phyloP scores from a whole-genome alignment of 805 yeast genomes.

The Hanseniaspora mollemarum region DNA sequence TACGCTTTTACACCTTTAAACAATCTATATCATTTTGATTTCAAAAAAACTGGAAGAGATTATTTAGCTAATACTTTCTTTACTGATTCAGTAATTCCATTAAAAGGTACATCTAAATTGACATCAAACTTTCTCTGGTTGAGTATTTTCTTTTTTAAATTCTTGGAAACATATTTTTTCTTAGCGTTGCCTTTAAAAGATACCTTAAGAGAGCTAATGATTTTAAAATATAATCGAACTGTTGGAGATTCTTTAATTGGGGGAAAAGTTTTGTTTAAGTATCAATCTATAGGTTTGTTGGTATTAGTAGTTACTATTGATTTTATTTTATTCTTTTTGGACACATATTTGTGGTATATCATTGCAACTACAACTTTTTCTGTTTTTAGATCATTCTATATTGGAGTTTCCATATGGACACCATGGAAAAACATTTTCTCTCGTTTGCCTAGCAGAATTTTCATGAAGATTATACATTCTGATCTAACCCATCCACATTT shows the following conservation, averaged over 20 bases:
- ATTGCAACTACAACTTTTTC: slow-evolving; percentile 57
- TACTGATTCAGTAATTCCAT: slow-evolving; percentile 39
- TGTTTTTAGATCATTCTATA: slow-evolving; percentile 46
- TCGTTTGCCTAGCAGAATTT: slow-evolving; percentile 56
- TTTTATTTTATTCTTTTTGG: slow-evolving; percentile 51
- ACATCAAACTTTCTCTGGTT: slow-evolving; percentile 53
- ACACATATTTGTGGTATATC: slow-evolving; percentile 69
- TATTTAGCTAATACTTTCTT: slow-evolving; percentile 39
- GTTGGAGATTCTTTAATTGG: slow-evolving; percentile 46
- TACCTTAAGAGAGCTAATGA: slow-evolving; percentile 48
- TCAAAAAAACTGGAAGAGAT: slow-evolving; percentile 25
- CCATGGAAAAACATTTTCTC: slow-evolving; percentile 66
- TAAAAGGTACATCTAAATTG: slow-evolving; percentile 37
- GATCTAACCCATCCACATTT: background rate
- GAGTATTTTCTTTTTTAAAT: slow-evolving; percentile 47
- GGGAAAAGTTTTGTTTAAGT: slow-evolving; percentile 20
- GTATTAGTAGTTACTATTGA: slow-evolving; percentile 42
- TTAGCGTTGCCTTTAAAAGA: slow-evolving; percentile 52
- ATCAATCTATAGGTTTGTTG: slow-evolving; percentile 42
- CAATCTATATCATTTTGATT: slow-evolving; percentile 33
- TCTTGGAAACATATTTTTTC: slow-evolving; percentile 58
- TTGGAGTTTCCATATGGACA: slow-evolving; percentile 66
- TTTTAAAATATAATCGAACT: slow-evolving; percentile 39
- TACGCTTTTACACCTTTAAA: slow-evolving; percentile 45
- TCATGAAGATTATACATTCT: slow-evolving; percentile 41